These are phyloP conservation scores for Panellus pusillus DNA, from an alignment of 768 basidiomycete species.

Conservation along the genomic window DNA sequence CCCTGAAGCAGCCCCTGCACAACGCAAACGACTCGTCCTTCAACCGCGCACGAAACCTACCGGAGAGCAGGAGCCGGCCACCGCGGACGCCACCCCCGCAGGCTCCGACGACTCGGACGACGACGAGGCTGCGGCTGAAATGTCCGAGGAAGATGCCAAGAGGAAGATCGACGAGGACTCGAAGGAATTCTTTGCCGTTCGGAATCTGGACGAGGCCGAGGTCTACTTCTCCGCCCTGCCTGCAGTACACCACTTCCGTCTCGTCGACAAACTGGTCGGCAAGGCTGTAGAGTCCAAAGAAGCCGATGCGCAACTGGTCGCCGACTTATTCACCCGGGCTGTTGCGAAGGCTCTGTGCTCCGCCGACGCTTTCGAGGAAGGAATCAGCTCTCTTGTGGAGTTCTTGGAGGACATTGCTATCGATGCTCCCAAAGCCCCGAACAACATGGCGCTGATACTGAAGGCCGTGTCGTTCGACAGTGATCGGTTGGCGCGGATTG, in stretches of 20 bases:
- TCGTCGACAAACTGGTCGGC: constrained; percentile 76
- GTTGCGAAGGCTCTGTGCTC: constrained; percentile 61
- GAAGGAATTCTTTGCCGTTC: constrained; percentile 86
- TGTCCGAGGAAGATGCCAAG: constrained; percentile 67
- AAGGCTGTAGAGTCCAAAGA: constrained; percentile 81
- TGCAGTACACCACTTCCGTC: constrained; percentile 53
- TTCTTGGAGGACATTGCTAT: constrained; percentile 86
- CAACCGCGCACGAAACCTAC: constrained; percentile 76
- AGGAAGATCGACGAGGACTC: constrained; percentile 78
- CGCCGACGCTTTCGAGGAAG: constrained; percentile 66
- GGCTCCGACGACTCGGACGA: constrained; percentile 54
- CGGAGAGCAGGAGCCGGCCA: constrained; percentile 35
- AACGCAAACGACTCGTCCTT: constrained; percentile 73
- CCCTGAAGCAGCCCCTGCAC: constrained; percentile 47
- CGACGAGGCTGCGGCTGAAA: constrained; percentile 44
- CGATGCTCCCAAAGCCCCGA: constrained; percentile 86
- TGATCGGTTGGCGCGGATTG: constrained; percentile 54
- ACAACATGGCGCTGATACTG: constrained; percentile 72
- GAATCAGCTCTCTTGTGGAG: constrained; percentile 69
- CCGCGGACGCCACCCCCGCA: constrained; percentile 43
- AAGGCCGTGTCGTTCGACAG: constrained; percentile 68
- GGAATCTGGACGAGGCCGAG: constrained; percentile 85
- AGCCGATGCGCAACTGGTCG: constrained; percentile 74
- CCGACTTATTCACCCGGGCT: constrained; percentile 68
- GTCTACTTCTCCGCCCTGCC: constrained; percentile 80